Evolutionary conservation across 257 asterid genomes (phyloP).

Genomic region (Rehmannia glutinosa): DNA sequence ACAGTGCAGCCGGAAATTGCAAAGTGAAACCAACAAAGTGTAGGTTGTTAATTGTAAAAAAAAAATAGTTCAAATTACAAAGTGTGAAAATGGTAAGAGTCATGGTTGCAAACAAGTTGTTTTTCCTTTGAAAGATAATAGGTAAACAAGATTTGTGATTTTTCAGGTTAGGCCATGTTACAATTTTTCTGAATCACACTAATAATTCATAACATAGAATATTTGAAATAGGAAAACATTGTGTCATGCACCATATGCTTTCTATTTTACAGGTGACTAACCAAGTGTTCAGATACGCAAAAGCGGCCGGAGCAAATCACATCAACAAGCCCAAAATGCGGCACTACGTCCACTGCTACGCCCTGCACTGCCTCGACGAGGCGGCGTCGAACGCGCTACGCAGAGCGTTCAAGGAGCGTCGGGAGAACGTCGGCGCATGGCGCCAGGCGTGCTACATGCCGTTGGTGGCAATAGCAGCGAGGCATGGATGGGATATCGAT

Average conservation of each 20-base stretch:
- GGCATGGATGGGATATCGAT: constrained; percentile 79
- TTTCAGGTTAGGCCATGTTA: too few species aligned
- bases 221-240: too few species aligned
- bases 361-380: constrained; percentile 80
- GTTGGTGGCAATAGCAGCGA: constrained; percentile 58
- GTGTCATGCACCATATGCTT: not conserved
- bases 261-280: constrained; percentile 53
- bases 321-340: constrained; percentile 91
- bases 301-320: constrained; percentile 78
- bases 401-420: constrained; percentile 66
- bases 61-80: too few species aligned
- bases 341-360: constrained; percentile 85
- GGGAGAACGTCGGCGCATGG: constrained; percentile 89
- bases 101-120: too few species aligned
- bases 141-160: too few species aligned
- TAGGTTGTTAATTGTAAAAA: too few species aligned
- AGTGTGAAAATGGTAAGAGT: too few species aligned
- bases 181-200: too few species aligned
- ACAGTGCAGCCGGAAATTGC: too few species aligned
- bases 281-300: constrained; percentile 75
- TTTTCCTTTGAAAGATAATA: too few species aligned
- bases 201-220: too few species aligned
- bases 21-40: too few species aligned
- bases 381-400: constrained; percentile 58
- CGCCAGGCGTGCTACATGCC: constrained; percentile 83